phyloP scores from a whole-genome alignment of 2,329 filamentous ascomycete species.

The Eutypa lata region DNA sequence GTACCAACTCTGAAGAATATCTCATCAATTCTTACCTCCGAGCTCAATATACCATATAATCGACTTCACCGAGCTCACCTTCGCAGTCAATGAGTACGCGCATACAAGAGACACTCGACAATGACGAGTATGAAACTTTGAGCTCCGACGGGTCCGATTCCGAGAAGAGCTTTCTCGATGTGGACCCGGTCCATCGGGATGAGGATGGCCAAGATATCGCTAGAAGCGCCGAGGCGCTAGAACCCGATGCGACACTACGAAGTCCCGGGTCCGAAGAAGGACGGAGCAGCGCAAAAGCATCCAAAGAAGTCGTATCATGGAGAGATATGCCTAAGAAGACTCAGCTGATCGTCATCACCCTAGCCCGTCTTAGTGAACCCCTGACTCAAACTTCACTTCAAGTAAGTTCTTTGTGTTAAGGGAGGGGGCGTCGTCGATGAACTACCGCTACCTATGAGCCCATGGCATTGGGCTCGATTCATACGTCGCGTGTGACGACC shows the following conservation, averaged over 20 bases:
- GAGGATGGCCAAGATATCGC: conserved; percentile 9
- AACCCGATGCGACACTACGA: neutral
- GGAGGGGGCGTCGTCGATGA: no score
- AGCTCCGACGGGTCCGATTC: conserved; percentile 12
- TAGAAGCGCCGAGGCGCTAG: neutral
- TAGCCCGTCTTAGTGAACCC: conserved; percentile 78
- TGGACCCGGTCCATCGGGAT: conserved; percentile 10
- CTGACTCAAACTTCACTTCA: conserved; percentile 73
- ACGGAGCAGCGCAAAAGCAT: conserved; percentile 1
- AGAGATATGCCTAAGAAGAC: conserved; percentile 65
- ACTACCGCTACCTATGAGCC: neutral
- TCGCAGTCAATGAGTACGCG: conserved; percentile 13
- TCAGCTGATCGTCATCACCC: conserved; percentile 73
- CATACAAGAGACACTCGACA: conserved; percentile 7
- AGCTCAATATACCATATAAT: neutral
- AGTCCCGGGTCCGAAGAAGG: neutral
- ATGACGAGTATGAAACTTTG: conserved; percentile 15
- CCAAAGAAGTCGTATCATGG: conserved; percentile 23
- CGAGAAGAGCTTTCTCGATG: conserved; percentile 7
- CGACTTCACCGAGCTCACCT: neutral
- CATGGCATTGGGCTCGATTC: neutral
- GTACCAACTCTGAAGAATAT: no score
- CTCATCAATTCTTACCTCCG: neutral
- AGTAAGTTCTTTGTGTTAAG: conserved; percentile 32
- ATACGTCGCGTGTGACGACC: neutral